A percentile compares a stretch with the other conserved stretches of the same genome.
Conservation (phyloP, 352 stramenopile species). For the Pythium monospermum region DNA sequence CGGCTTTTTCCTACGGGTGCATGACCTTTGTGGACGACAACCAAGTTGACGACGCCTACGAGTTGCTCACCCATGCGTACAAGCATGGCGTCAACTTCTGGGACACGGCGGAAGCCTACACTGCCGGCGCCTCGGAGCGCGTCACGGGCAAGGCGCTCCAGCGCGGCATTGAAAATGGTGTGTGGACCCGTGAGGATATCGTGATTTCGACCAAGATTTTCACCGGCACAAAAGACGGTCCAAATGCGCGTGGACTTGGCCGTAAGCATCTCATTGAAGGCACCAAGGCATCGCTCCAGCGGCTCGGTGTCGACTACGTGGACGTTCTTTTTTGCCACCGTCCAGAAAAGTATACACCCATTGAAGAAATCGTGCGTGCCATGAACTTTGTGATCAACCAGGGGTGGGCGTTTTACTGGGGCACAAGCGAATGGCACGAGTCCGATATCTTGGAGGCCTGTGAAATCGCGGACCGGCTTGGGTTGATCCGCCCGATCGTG, state of each 20-base stretch:
- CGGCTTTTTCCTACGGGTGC: constrained; percentile 45
- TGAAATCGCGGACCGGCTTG: constrained; percentile 38
- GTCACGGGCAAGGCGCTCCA: constrained; percentile 59
- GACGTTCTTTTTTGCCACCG: constrained; percentile 72
- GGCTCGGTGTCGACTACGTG: constrained; percentile 49
- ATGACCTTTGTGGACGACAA: constrained; percentile 44
- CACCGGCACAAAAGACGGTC: constrained; percentile 32
- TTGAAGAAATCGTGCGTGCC: constrained; percentile 67
- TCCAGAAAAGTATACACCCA: constrained; percentile 47
- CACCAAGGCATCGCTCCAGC: constrained; percentile 52
- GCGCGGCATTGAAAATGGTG: constrained; percentile 33
- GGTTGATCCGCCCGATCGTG: constrained; percentile 32
- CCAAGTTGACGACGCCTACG: constrained; percentile 51
- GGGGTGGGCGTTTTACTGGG: constrained; percentile 68
- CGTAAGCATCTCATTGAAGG: constrained; percentile 60
- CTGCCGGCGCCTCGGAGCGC: constrained; percentile 35
- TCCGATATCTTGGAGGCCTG: constrained; percentile 66
- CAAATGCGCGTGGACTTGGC: constrained; percentile 34
- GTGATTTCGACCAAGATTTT: constrained; percentile 73
- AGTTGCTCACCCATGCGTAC: constrained; percentile 51
- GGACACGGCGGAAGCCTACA: constrained; percentile 58
- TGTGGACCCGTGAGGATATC: constrained; percentile 51
- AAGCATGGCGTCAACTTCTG: constrained; percentile 67
- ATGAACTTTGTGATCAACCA: constrained; percentile 66
- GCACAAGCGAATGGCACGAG: constrained; percentile 69